Base-by-base conservation (phyloP, 2,329 filamentous ascomycete genomes). In the Penicillium sp. region DNA sequence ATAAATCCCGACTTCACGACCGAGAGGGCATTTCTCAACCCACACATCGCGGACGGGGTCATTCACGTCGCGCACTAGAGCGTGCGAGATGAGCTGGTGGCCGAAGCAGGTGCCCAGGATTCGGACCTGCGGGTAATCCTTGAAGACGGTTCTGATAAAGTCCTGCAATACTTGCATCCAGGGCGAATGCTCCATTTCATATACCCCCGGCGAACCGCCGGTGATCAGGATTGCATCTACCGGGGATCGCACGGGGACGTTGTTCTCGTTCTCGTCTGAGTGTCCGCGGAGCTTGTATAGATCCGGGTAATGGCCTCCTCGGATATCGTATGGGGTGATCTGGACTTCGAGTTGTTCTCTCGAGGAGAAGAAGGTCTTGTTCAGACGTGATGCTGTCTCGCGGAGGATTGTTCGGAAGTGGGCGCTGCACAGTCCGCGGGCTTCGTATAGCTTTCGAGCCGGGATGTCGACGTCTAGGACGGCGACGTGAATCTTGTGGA, bases 91-190 rank as follows among this genome's bases (percentile, higher is more conserved):
- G 12, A 66, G 49, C 50, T 67, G 65, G 40, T 67, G 65, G 0
- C 65, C 67, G 52, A 68, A 70, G 44, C 67, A 70, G 2, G 66
- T 67, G 8, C 66, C 67, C 39, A 69, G 61, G 6, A 68, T 52
- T 13, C 62, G 63, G 3, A 70, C 65, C 18, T 61, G 34, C 2
- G 66, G 61, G 41, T 63, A 66, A 0, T 59, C 30, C 0, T 36
- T 42, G 45, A 61, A 67, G 0, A 69, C 61, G 0, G 38, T 59
- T 6, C 55, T 54, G 18, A 70, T 51, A 22, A 62, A 70, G 2
- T 47, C 40, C 36, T 62, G 54, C 1, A 70, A 42, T 0, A 56
- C 30, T 19, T 57, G 34, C 34, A 70, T 65, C 67, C 66, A 70
- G 0, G 63, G 59, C 2, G 62, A 53, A 2, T 58, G 45, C 16